Evolutionary conservation across 352 stramenopile species (phyloP).

Genomic region (Pythium phragmitis): DNA sequence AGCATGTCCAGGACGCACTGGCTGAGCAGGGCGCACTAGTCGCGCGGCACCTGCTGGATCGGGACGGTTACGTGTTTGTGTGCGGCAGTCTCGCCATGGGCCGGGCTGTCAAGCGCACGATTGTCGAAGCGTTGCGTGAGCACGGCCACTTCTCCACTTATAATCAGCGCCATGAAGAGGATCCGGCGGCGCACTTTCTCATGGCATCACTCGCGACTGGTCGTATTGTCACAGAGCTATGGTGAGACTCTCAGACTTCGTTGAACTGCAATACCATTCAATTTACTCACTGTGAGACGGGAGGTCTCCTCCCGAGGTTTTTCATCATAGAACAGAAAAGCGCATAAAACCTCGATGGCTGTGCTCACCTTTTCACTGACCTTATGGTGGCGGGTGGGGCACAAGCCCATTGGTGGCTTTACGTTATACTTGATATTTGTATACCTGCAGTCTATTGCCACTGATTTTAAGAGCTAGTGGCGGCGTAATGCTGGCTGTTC

Average conservation of each 20-base stretch:
- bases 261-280: conserved; percentile 1
- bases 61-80: conserved; percentile 68
- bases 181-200: conserved; percentile 38
- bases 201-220: conserved; percentile 38
- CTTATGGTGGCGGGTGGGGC: not conserved
- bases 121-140: conserved; percentile 44
- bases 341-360: not conserved
- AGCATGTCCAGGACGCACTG: conserved; percentile 79
- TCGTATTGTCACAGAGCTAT: conserved; percentile 72
- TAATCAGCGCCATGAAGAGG: conserved; percentile 6
- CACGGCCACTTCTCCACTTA: conserved; percentile 30
- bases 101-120: conserved; percentile 64
- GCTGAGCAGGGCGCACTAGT: conserved; percentile 57
- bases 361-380: not conserved
- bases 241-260: conserved; percentile 33
- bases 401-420: conserved; percentile 1
- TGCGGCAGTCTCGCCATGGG: conserved; percentile 83
- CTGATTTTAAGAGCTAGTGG: not conserved
- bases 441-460: not conserved
- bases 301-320: not conserved
- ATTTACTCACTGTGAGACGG: conserved; percentile 3
- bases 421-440: not conserved
- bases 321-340: not conserved
- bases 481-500: conserved; percentile 9
- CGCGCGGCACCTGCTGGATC: conserved; percentile 46